Conservation (phyloP, 2,329 filamentous ascomycete genomes). For the Beauveria sp. region DNA sequence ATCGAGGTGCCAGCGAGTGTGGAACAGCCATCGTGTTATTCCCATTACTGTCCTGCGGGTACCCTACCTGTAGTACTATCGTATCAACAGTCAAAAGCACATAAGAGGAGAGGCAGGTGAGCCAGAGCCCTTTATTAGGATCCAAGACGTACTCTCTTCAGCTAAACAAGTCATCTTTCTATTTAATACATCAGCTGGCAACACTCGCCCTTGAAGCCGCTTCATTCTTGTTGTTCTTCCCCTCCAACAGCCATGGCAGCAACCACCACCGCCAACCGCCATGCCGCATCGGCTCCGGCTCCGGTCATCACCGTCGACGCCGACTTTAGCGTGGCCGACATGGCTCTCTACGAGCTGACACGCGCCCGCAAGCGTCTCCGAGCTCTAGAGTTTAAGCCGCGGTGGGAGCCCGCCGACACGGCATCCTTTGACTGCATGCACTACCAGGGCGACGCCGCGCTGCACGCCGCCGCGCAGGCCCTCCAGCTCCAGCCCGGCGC, state of each 20-base stretch:
- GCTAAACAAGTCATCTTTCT: not conserved
- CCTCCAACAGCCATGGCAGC: not conserved
- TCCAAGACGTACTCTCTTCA: too few species aligned
- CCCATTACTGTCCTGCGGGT: too few species aligned
- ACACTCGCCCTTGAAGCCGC: not conserved
- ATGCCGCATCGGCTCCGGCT: not conserved
- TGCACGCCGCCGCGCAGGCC: constrained; percentile 13
- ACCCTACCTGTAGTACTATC: too few species aligned
- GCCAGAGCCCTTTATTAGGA: too few species aligned
- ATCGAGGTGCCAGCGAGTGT: not conserved
- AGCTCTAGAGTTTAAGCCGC: constrained; percentile 11
- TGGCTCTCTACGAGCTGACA: constrained; percentile 2
- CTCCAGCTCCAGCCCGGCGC: constrained; percentile 13
- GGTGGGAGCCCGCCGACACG: constrained; percentile 16
- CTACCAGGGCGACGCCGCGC: constrained; percentile 16
- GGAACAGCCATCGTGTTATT: too few species aligned
- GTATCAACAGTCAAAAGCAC: too few species aligned
- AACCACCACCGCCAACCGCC: not conserved
- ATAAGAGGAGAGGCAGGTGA: too few species aligned
- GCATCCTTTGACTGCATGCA: constrained; percentile 18
- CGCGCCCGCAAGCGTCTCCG: not conserved
- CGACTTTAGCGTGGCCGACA: constrained; percentile 6
- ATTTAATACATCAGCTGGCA: not conserved
- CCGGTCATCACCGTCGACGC: not conserved
- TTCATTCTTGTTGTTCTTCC: not conserved